Evolutionary conservation across 2,329 filamentous ascomycete species (phyloP).

Genomic region (Orbilia javanica): DNA sequence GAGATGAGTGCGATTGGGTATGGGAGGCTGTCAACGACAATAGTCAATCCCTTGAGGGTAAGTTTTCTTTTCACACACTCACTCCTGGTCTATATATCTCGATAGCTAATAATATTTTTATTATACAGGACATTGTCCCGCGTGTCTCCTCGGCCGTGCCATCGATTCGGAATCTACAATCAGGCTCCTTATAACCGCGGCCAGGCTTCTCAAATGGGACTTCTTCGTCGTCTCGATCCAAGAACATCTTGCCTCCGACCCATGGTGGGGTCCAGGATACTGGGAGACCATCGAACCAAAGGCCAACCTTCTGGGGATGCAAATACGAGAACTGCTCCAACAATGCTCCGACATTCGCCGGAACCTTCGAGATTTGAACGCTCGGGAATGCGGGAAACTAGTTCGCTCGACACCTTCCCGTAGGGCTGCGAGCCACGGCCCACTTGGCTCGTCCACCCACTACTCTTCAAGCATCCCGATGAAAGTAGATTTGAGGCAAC

Average conservation of each 20-base stretch:
- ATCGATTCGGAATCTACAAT: conserved; percentile 57
- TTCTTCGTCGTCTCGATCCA: conserved; percentile 54
- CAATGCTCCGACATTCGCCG: conserved; percentile 46
- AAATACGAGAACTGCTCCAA: conserved; percentile 52
- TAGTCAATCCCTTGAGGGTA: conserved; percentile 47
- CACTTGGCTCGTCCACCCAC: background rate
- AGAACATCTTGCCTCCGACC: conserved; percentile 50
- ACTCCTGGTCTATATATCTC: background rate
- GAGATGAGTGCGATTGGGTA: conserved; percentile 53
- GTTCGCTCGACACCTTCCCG: conserved; percentile 27
- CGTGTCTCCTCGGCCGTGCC: conserved; percentile 57
- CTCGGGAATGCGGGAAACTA: conserved; percentile 16
- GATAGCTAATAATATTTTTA: background rate
- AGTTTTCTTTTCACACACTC: background rate
- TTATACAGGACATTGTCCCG: conserved; percentile 38
- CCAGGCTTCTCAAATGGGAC: conserved; percentile 52
- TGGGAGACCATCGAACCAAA: conserved; percentile 58
- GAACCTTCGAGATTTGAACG: conserved; percentile 28
- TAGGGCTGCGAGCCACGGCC: conserved; percentile 34
- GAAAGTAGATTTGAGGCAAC: conserved; percentile 51
- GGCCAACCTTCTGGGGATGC: conserved; percentile 47
- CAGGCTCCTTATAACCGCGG: conserved; percentile 46
- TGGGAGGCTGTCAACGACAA: conserved; percentile 47
- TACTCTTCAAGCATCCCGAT: conserved; percentile 39
- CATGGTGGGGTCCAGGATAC: conserved; percentile 57